Percentiles rank a stretch among this genome's conserved stretches.
phyloP scores from a whole-genome alignment of 768 basidiomycete species.

The Amanita muscaria region DNA sequence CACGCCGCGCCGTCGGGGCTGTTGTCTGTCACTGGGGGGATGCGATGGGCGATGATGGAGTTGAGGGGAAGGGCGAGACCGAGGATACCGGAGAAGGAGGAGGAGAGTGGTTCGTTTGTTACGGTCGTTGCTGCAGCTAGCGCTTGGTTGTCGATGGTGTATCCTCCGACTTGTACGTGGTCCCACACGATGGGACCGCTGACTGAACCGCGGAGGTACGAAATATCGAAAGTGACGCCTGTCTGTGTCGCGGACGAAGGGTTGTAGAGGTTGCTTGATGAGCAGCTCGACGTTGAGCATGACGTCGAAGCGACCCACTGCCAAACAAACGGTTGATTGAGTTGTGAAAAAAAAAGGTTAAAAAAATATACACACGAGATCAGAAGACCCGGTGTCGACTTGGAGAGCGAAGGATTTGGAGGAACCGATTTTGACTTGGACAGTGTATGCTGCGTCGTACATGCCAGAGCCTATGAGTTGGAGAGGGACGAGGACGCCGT shows the following conservation, averaged over 20 bases:
- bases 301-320: conserved; percentile 71
- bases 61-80: conserved; percentile 70
- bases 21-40: conserved; percentile 42
- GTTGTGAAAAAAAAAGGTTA: conserved; percentile 1
- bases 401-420: conserved; percentile 52
- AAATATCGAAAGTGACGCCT: conserved; percentile 35
- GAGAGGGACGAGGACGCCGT: conserved; percentile 52
- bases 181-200: conserved; percentile 68
- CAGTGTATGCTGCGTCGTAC: conserved; percentile 58
- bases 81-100: conserved; percentile 56
- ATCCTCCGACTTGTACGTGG: conserved; percentile 50
- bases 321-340: background rate
- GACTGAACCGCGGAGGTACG: conserved; percentile 52
- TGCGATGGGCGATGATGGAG: conserved; percentile 47
- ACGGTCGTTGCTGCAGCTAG: conserved; percentile 58
- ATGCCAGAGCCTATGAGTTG: conserved; percentile 43
- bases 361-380: conserved; percentile 42
- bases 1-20: conserved; percentile 57
- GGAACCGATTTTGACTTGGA: conserved; percentile 48
- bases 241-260: conserved; percentile 39
- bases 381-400: conserved; percentile 77
- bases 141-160: conserved; percentile 57
- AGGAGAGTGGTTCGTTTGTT: conserved; percentile 44
- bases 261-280: conserved; percentile 45
- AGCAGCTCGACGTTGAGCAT: conserved; percentile 49